These are phyloP conservation scores for Erodium texanum DNA, from an alignment of 441 rosid genomes.

Conservation along the genomic window DNA sequence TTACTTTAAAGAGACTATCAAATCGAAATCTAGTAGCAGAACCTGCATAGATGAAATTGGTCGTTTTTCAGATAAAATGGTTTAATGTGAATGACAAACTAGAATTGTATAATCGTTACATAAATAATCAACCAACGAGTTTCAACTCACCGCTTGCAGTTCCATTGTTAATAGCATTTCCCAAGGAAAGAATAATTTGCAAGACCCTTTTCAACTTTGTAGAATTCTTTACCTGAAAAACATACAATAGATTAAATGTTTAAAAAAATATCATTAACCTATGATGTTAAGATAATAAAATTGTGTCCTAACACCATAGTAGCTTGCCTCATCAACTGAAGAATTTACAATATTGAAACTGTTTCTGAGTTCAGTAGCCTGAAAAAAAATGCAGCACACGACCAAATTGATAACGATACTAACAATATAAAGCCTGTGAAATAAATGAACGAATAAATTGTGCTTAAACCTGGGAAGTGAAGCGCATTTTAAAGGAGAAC, in stretches of 20 bases:
- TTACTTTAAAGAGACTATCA: slow-evolving; percentile 93
- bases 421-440: slow-evolving; percentile 17
- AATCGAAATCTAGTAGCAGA: slow-evolving; percentile 89
- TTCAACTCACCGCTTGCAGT: slow-evolving; percentile 81
- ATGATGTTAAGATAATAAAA: neutral
- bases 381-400: slow-evolving; percentile 22
- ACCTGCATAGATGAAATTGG: slow-evolving; percentile 36
- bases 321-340: slow-evolving; percentile 79
- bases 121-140: neutral
- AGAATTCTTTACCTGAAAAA: slow-evolving; percentile 60
- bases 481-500: slow-evolving; percentile 76
- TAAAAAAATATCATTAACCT: neutral
- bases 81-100: neutral
- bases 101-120: neutral
- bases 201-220: slow-evolving; percentile 68
- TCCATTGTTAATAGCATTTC: slow-evolving; percentile 89
- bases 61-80: neutral
- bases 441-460: slow-evolving; percentile 14
- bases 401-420: slow-evolving; percentile 13
- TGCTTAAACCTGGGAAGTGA: slow-evolving; percentile 61
- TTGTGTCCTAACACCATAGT: too few relatives aligned
- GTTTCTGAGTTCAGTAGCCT: slow-evolving; percentile 78
- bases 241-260: slow-evolving; percentile 7
- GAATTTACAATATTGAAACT: slow-evolving; percentile 57
- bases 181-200: slow-evolving; percentile 85